phyloP scores from a whole-genome alignment of 2,329 filamentous ascomycete species.

The Ceratocystis harringtonii region DNA sequence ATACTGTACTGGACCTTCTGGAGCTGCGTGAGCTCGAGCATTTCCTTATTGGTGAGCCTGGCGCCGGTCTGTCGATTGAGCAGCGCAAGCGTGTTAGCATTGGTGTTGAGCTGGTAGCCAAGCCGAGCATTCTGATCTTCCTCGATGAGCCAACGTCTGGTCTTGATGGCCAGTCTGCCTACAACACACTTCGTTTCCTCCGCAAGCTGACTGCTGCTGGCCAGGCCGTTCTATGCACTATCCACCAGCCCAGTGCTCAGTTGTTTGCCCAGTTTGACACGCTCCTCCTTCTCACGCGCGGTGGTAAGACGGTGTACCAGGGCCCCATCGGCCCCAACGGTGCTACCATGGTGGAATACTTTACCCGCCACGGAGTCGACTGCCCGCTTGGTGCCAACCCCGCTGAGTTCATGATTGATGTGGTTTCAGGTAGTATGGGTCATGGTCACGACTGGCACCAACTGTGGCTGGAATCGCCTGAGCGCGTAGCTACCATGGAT shows the following conservation, averaged over 20 bases:
- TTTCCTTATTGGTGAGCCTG: conserved; percentile 35
- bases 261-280: conserved; percentile 53
- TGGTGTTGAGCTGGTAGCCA: conserved; percentile 46
- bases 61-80: conserved; percentile 38
- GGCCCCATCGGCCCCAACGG: conserved; percentile 44
- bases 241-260: conserved; percentile 54
- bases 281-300: conserved; percentile 47
- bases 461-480: conserved; percentile 51
- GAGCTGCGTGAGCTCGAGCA: conserved; percentile 35
- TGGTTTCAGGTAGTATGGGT: conserved; percentile 36
- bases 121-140: conserved; percentile 45
- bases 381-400: conserved; percentile 51
- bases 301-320: conserved; percentile 52
- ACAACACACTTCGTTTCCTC: conserved; percentile 49
- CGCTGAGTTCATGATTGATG: conserved; percentile 60
- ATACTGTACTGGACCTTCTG: conserved; percentile 56
- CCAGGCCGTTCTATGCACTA: conserved; percentile 54
- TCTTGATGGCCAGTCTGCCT: conserved; percentile 54
- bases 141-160: conserved; percentile 49
- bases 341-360: conserved; percentile 43
- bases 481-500: conserved; percentile 38
- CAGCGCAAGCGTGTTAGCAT: conserved; percentile 43
- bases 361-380: conserved; percentile 48
- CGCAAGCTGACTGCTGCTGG: conserved; percentile 50
- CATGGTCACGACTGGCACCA: conserved; percentile 47